Evolutionary conservation across 1,284 basidiomycete species (phyloP), one percentile per base, ranked within the genome.

Genomic region (Heterobasidion parviporum): DNA sequence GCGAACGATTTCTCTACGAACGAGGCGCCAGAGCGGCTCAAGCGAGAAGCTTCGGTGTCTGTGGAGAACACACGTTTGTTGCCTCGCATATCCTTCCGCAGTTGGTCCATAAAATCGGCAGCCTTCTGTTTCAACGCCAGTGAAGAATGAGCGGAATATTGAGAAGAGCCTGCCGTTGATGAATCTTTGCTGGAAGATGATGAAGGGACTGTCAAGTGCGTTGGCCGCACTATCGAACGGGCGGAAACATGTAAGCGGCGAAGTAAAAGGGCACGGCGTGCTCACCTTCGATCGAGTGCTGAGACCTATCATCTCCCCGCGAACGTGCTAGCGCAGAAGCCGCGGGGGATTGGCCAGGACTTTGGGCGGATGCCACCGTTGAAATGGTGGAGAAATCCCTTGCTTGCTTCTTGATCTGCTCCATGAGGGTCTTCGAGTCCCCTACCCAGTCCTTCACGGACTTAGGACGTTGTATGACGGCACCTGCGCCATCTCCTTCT

Each of bases 51-150:
- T 20, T 85, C 83, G 0, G 80, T 83, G 20, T 83, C 82, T 2
- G 76, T 78, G 2, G 87, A 87, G 62, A 86, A 84, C 1, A 87
- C 61, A 16, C 86, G 82, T 66, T 87, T 88, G 46, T 80, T 76
- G 8, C 80, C 78, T 63, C 81, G 83, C 75, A 89, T 80, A 61
- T 89, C 87, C 55, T 75, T 77, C 68, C 87, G 87, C 59, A 93
- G 91, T 60, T 90, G 87, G 15, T 85, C 87, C 87, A 94, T 92
- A 50, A 94, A 71, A 43, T 78, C 82, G 10, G 82, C 87, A 4
- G 88, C 92, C 61, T 89, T 83, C 61, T 82, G 75, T 43, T 90
- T 78, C 65, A 89, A 89, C 10, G 78, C 81, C 34, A 82, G 72
- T 15, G 86, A 85, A 0, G 83, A 83, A 57, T 80, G 80, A 0